phyloP scores from a whole-genome alignment of 1,284 basidiomycete genomes.

The Fomitopsis schrenkii region DNA sequence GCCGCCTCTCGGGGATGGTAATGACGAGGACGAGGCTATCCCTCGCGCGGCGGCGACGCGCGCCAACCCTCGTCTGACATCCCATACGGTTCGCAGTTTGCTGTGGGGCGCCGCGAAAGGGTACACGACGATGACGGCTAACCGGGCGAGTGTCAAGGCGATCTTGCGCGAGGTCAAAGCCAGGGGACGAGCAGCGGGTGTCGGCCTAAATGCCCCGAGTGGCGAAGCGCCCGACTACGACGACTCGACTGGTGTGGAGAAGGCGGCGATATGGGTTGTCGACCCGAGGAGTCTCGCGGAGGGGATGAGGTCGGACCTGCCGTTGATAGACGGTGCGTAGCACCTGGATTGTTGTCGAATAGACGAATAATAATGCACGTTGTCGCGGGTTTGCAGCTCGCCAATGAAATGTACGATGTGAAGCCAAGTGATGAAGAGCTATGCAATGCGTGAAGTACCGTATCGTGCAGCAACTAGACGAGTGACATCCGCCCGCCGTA shows the following conservation, averaged over 20 bases:
- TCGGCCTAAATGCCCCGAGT: background rate
- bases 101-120: constrained; percentile 63
- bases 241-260: constrained; percentile 12
- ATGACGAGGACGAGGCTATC: constrained; percentile 31
- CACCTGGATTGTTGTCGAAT: background rate
- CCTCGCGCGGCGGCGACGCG: constrained; percentile 50
- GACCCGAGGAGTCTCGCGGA: constrained; percentile 76
- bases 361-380: no score
- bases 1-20: background rate
- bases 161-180: constrained; percentile 55
- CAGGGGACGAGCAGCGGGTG: constrained; percentile 18
- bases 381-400: no score
- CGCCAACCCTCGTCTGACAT: constrained; percentile 55
- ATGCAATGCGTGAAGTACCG: no score
- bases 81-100: constrained; percentile 68
- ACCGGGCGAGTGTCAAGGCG: constrained; percentile 72
- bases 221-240: constrained; percentile 3
- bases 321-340: background rate
- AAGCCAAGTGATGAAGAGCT: no score
- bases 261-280: constrained; percentile 66
- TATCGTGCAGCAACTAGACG: no score
- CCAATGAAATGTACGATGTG: no score
- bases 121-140: constrained; percentile 82
- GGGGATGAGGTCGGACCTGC: constrained; percentile 48
- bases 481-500: no score